Evolutionary conservation across 768 basidiomycete genomes (phyloP), one percentile per base, ranked within the genome.

Genomic region (Agaricus bisporus): DNA sequence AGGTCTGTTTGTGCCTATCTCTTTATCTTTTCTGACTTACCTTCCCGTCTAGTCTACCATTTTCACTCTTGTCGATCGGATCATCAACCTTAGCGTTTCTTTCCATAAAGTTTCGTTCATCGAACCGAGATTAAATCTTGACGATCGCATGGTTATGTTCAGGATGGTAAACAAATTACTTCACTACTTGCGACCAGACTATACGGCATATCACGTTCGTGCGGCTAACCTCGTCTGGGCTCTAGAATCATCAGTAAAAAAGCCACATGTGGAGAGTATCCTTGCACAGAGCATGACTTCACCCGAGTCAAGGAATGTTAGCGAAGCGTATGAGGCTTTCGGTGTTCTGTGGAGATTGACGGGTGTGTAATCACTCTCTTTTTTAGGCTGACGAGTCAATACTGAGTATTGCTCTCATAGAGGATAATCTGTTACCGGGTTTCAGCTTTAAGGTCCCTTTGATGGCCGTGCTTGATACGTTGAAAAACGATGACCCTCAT

Each of bases 311-410:
- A 63, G 63, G 2, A 73, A 74, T 39, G 70, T 77, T 2, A 69
- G 78, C 15, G 78, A 81, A 17, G 80, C 83, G 1, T 90, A 85
- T 62, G 89, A 95, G 59, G 89, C 88, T 0, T 98, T 99, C 65
- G 94, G 95, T 2, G 82, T 90, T 3, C 71, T 99, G 5, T 99
- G 95, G 95, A 79, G 93, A 54, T 70, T 94, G 54, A 87, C 86
- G 46, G 92, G 95, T 88, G 45, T 56, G 76, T 61, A 39, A 14
- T 46, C 12, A 44, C 41, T 22, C 8, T 14, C 36, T 46, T 41
- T 35, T n/a, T n/a, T 20, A 9, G 20, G 4, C 26, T 12, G 1
- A 14, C 10, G 7, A 17, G 10, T n/a, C 10, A 17, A 9, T 26
- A 36, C 17, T 11, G 44, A 55, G 45, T 56, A 46, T 17, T 26